These are phyloP conservation scores for Xerophyta viscosa DNA, from an alignment of 106 monocot genomes.

Conservation along the genomic window DNA sequence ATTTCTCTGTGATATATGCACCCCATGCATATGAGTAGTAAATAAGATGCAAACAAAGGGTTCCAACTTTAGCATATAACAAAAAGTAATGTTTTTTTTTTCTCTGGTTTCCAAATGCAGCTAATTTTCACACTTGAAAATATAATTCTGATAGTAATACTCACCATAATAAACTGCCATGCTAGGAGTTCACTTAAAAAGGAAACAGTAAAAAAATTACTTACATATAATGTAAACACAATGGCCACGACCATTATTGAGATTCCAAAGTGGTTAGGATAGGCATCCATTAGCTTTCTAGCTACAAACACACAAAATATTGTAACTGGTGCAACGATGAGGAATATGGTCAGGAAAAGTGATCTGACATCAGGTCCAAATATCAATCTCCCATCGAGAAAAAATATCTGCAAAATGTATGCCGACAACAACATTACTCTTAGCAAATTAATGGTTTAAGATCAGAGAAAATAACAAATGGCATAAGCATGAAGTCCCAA, in stretches of 20 bases:
- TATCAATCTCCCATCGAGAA: slow-evolving; percentile 77
- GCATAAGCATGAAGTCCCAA: background rate
- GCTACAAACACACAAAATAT: slow-evolving; percentile 87
- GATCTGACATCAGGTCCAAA: slow-evolving; percentile 95
- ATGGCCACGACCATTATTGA: slow-evolving; percentile 69
- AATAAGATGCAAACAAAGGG: too few species aligned
- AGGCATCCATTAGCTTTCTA: slow-evolving; percentile 74
- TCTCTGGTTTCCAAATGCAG: too few species aligned
- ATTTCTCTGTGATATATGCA: too few species aligned
- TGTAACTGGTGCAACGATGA: slow-evolving; percentile 69
- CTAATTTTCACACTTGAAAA: too few species aligned
- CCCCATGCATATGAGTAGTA: too few species aligned
- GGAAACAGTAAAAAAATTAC: slow-evolving; percentile 14
- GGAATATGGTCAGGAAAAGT: slow-evolving; percentile 82
- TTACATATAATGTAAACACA: slow-evolving; percentile 84
- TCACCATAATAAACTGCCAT: too few species aligned
- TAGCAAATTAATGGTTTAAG: too few species aligned
- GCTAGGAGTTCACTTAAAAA: background rate
- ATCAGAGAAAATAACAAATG: background rate
- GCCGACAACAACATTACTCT: background rate
- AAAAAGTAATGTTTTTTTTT: too few species aligned
- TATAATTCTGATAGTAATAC: too few species aligned
- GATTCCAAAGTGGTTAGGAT: slow-evolving; percentile 56
- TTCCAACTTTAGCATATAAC: too few species aligned
- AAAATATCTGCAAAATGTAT: slow-evolving; percentile 57